phyloP scores from a whole-genome alignment of 225 moss, liverwort and hornwort species.

The Polytrichum formosum region DNA sequence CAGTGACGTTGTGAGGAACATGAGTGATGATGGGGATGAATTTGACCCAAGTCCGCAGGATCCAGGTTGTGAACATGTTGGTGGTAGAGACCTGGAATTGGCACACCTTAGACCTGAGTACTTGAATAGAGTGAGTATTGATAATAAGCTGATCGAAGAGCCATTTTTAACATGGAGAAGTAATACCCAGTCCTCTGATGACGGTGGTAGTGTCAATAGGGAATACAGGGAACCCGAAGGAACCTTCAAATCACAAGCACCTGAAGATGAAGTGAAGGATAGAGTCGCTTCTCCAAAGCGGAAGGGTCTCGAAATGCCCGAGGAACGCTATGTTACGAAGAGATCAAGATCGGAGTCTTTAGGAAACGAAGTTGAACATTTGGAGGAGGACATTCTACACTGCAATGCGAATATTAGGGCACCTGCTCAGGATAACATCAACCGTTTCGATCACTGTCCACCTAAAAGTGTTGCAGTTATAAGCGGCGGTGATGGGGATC shows the following conservation, averaged over 20 bases:
- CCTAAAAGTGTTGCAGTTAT: background rate
- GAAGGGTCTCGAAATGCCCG: background rate
- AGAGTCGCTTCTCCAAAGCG: background rate
- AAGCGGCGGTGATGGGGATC: background rate
- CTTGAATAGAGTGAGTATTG: conserved; percentile 36
- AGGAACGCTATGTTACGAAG: background rate
- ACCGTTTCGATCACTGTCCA: background rate
- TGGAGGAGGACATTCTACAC: too few relatives aligned
- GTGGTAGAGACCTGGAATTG: conserved; percentile 38
- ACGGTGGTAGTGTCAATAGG: conserved; percentile 34
- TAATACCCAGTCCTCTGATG: conserved; percentile 37
- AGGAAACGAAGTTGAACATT: background rate
- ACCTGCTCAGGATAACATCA: background rate
- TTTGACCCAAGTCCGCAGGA: conserved; percentile 43
- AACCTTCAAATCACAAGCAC: conserved; percentile 31
- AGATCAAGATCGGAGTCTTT: background rate
- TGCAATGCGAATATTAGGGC: background rate
- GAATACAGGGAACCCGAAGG: conserved; percentile 28
- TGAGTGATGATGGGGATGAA: conserved; percentile 78
- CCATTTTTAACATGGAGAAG: conserved; percentile 30
- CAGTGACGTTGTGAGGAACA: conserved; percentile 43
- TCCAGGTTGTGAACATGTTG: conserved; percentile 58
- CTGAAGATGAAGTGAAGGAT: conserved; percentile 28
- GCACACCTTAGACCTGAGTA: conserved; percentile 37
- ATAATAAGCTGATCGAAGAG: background rate